These are phyloP conservation scores for Rubus idaeus DNA, from an alignment of 306 rosid species.

Conservation along the genomic window DNA sequence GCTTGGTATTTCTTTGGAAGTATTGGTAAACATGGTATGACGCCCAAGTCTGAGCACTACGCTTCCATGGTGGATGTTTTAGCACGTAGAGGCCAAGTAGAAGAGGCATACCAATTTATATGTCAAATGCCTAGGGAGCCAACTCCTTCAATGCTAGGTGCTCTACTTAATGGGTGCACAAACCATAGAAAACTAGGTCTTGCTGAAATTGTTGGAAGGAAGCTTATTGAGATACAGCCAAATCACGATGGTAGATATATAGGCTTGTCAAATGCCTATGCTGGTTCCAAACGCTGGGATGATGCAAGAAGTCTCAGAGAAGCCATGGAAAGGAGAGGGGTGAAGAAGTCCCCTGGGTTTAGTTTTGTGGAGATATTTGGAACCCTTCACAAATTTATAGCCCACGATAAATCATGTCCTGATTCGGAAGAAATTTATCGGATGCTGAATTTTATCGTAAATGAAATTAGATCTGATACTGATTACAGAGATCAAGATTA, in stretches of 20 bases:
- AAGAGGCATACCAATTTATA: constrained; percentile 56
- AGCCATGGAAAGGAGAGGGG: constrained; percentile 73
- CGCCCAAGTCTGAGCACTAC: constrained; percentile 58
- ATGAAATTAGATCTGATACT: constrained; percentile 54
- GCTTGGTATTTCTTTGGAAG: constrained; percentile 73
- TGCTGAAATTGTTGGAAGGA: constrained; percentile 66
- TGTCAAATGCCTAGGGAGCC: constrained; percentile 64
- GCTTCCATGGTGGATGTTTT: constrained; percentile 82
- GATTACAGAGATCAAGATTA: constrained; percentile 37
- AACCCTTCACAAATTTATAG: constrained; percentile 60
- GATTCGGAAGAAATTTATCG: constrained; percentile 50
- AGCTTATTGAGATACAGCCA: constrained; percentile 73
- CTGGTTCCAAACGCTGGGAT: constrained; percentile 64
- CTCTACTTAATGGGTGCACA: constrained; percentile 63
- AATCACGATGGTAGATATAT: constrained; percentile 77
- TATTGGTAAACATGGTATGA: constrained; percentile 46
- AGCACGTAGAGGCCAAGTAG: constrained; percentile 65
- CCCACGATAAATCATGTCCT: constrained; percentile 68
- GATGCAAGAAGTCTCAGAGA: constrained; percentile 66
- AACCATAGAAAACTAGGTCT: constrained; percentile 64
- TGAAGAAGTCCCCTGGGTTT: constrained; percentile 70
- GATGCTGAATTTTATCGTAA: constrained; percentile 50
- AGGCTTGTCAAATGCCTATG: constrained; percentile 69
- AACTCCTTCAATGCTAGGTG: constrained; percentile 72
- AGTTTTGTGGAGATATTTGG: constrained; percentile 69